Conservation (phyloP, 306 rosid genomes). For the Pachyrhizus erosus region DNA sequence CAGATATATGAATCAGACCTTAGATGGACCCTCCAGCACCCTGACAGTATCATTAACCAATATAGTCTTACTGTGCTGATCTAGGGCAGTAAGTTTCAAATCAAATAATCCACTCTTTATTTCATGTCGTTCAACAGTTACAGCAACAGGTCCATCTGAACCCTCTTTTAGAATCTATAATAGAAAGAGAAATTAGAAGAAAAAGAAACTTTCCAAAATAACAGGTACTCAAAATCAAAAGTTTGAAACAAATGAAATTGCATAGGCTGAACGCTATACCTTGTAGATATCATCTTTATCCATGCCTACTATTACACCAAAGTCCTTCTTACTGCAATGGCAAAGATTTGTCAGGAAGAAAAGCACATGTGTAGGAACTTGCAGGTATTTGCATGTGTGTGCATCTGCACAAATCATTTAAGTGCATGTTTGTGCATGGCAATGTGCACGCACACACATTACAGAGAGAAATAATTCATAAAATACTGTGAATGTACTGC, state of each 20-base stretch:
- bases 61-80: constrained; percentile 67
- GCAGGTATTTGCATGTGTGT: background rate
- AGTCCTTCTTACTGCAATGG: constrained; percentile 83
- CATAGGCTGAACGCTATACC: constrained; percentile 56
- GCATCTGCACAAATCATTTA: background rate
- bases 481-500: constrained; percentile 50
- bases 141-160: constrained; percentile 68
- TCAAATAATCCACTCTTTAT: constrained; percentile 69
- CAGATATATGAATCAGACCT: constrained; percentile 59
- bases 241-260: constrained; percentile 24
- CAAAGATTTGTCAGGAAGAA: constrained; percentile 29
- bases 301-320: constrained; percentile 78
- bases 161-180: constrained; percentile 82
- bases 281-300: constrained; percentile 87
- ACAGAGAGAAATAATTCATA: background rate
- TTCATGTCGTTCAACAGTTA: constrained; percentile 56
- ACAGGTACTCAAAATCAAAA: constrained; percentile 12
- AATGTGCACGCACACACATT: too few species aligned
- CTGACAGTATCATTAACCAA: constrained; percentile 71
- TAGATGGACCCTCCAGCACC: constrained; percentile 74
- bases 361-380: background rate
- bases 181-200: constrained; percentile 22
- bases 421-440: background rate
- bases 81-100: constrained; percentile 79
- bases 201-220: constrained; percentile 21